Conservation (phyloP, 495 filamentous ascomycete species). For the Delitschia confertaspora region DNA sequence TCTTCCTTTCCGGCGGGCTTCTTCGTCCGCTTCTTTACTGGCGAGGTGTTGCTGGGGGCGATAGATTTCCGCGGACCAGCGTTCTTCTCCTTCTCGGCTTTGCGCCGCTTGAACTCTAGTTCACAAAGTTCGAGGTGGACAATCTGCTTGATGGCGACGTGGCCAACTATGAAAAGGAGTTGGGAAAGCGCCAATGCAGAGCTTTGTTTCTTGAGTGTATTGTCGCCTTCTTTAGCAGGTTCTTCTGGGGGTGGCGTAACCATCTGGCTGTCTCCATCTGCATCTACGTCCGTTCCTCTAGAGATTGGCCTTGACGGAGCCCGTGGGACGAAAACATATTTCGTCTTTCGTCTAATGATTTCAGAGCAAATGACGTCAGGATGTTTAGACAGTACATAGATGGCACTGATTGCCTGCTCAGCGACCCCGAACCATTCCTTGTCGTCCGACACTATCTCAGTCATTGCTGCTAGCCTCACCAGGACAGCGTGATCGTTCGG, state of each 20-base stretch:
- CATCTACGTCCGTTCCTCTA: conserved; percentile 30
- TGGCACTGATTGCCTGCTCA: conserved; percentile 91
- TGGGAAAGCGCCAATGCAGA: conserved; percentile 73
- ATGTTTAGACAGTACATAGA: conserved; percentile 90
- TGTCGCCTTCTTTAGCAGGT: conserved; percentile 38
- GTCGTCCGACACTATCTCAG: conserved; percentile 73
- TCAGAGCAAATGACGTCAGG: conserved; percentile 91
- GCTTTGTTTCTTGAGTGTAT: conserved; percentile 16
- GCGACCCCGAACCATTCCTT: conserved; percentile 97
- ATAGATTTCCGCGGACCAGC: conserved; percentile 26
- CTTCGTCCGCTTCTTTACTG: conserved; percentile 41
- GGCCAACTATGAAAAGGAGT: conserved; percentile 88
- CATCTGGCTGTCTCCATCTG: conserved; percentile 36
- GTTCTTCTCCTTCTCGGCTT: conserved; percentile 86
- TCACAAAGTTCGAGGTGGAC: conserved; percentile 99
- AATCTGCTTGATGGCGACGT: conserved; percentile 97
- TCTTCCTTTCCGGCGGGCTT: conserved; percentile 40
- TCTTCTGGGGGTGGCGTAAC: conserved; percentile 31
- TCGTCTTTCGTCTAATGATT: conserved; percentile 79
- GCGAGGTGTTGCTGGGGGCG: conserved; percentile 27
- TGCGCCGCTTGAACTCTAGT: conserved; percentile 92
- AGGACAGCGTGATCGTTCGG: conserved; percentile 88
- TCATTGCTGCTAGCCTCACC: conserved; percentile 66
- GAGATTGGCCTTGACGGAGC: conserved; percentile 34
- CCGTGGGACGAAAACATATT: conserved; percentile 55